Percentiles rank a stretch among this genome's conserved stretches.
Evolutionary conservation across 2,329 filamentous ascomycete genomes (phyloP).

Genomic region (Aspergillus pseudonomiae): DNA sequence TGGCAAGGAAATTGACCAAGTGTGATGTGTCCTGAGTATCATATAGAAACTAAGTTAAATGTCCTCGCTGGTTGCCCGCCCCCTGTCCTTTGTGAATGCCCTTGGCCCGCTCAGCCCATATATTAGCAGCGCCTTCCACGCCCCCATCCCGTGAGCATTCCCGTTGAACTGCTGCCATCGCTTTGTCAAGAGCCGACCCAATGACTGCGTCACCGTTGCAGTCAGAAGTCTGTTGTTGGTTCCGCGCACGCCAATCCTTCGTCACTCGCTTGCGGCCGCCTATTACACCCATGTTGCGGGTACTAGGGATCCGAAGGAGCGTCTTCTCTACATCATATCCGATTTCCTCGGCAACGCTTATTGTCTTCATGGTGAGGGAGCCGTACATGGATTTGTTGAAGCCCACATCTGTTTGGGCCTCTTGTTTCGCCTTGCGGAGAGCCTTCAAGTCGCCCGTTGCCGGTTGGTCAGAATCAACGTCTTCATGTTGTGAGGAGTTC

Average conservation of each 20-base stretch:
- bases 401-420: conserved; percentile 32
- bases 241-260: conserved; percentile 35
- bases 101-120: conserved; percentile 57
- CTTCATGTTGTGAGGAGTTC: neutral
- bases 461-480: conserved; percentile 24
- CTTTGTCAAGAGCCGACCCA: conserved; percentile 60
- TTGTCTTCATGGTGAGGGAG: conserved; percentile 78
- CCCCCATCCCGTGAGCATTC: conserved; percentile 52
- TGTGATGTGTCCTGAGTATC: neutral
- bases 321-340: conserved; percentile 80
- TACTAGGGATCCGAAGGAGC: conserved; percentile 87
- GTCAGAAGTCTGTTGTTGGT: neutral
- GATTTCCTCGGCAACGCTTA: conserved; percentile 68
- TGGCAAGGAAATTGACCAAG: neutral
- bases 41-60: neutral
- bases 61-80: conserved; percentile 35
- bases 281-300: conserved; percentile 79
- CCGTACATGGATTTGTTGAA: conserved; percentile 72
- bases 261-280: conserved; percentile 56
- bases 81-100: conserved; percentile 51
- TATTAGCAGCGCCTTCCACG: conserved; percentile 46
- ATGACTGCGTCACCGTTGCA: neutral
- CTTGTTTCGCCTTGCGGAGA: conserved; percentile 40
- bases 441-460: conserved; percentile 44
- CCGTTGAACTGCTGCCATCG: conserved; percentile 63